phyloP scores from a whole-genome alignment of 257 asterid genomes.

The Salvia rosmarinus region DNA sequence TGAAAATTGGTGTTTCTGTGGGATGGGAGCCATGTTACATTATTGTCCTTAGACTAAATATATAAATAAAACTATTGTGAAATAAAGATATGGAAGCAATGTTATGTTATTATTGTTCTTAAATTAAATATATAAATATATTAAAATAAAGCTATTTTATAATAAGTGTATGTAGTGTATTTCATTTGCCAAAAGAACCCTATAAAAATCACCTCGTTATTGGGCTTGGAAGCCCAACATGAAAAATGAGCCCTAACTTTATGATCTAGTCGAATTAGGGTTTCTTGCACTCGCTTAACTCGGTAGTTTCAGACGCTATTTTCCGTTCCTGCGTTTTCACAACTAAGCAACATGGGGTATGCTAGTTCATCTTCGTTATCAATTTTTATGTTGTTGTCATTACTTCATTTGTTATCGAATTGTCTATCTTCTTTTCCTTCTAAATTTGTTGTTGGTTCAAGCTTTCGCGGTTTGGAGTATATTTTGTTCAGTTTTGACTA shows the following conservation, averaged over 20 bases:
- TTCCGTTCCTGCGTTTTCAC: too few relatives aligned
- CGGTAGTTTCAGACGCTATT: conserved; percentile 7
- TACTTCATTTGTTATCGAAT: neutral
- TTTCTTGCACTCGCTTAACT: conserved; percentile 14
- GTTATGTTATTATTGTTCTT: too few relatives aligned
- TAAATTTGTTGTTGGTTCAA: neutral
- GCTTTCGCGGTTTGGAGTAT: neutral
- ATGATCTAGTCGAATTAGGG: conserved; percentile 19
- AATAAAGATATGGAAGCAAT: too few relatives aligned
- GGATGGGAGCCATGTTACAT: too few relatives aligned
- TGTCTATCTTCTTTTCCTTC: neutral
- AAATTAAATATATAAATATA: too few relatives aligned
- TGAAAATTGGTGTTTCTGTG: too few relatives aligned
- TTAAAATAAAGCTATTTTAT: too few relatives aligned
- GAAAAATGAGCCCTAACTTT: neutral
- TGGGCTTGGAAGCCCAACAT: conserved; percentile 25
- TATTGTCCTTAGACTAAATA: too few relatives aligned
- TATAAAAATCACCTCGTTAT: neutral
- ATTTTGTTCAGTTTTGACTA: neutral
- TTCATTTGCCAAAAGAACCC: neutral
- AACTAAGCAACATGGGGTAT: conserved; percentile 53
- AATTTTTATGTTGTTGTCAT: neutral
- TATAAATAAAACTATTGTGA: too few relatives aligned
- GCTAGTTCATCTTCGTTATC: neutral
- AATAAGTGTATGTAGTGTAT: too few relatives aligned